Evolutionary conservation across 768 basidiomycete species (phyloP).

Genomic region (Boletellus ananas): DNA sequence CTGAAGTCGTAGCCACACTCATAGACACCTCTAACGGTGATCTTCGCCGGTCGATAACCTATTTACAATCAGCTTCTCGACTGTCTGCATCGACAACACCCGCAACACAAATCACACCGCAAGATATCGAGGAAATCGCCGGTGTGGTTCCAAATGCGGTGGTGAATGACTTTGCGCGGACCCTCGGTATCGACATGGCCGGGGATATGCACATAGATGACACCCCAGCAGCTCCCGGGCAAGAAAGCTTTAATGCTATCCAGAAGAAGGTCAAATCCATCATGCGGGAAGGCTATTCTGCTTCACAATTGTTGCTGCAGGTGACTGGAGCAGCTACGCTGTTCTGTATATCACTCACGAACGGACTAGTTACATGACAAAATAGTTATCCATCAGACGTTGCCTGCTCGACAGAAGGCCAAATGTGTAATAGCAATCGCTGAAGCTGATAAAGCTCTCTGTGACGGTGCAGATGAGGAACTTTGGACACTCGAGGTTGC

Average conservation of each 20-base stretch:
- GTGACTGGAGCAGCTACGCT: constrained; percentile 40
- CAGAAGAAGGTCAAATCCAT: constrained; percentile 69
- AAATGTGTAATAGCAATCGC: constrained; percentile 79
- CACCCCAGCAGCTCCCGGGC: constrained; percentile 18
- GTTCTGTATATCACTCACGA: constrained; percentile 7
- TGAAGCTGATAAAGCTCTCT: constrained; percentile 93
- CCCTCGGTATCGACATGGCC: constrained; percentile 67
- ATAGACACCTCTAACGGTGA: constrained; percentile 86
- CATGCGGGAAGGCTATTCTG: constrained; percentile 88
- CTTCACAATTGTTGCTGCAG: constrained; percentile 84
- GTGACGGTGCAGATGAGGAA: constrained; percentile 97
- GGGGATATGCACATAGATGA: constrained; percentile 52
- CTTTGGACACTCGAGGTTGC: constrained; percentile 90
- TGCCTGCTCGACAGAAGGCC: constrained; percentile 79
- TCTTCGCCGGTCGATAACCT: constrained; percentile 94
- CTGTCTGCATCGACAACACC: constrained; percentile 72
- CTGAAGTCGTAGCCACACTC: constrained; percentile 64
- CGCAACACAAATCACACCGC: constrained; percentile 67
- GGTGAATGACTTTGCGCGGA: constrained; percentile 62
- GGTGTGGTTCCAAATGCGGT: constrained; percentile 84
- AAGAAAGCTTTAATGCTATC: constrained; percentile 55
- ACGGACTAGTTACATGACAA: constrained; percentile 79
- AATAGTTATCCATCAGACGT: constrained; percentile 74
- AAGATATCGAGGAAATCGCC: constrained; percentile 93
- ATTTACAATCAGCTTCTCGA: constrained; percentile 92